Base-by-base conservation (phyloP, 2,329 filamentous ascomycete species). In the Periconia sp. region DNA sequence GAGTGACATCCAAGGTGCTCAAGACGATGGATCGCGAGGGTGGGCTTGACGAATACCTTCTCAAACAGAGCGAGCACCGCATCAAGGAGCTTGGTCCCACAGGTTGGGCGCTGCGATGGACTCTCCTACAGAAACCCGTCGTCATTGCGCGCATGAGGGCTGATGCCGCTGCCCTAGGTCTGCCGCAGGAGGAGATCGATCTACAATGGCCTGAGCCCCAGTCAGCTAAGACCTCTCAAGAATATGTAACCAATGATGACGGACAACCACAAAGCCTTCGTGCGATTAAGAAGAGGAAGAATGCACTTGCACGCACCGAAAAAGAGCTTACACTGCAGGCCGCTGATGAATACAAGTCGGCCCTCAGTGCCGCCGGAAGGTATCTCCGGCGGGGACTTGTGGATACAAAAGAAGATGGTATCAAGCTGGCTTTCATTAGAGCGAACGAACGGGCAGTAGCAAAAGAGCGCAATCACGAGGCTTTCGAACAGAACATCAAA, bases 101-200 rank as follows among this genome's bases (percentile, higher is more conserved):
- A 54, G 94, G 94, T 5, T 99, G 94, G 94, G 83, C 86, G 58
- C 74, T 99, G 62, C 79, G 94, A 53, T 96, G 91, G 88, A 82
- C 88, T 50, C 77, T 99, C 48, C 90, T 96, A 86, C 89, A 92
- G 74, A 91, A 85, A 4, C 74, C 78, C 1, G 73, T 74, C 15
- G 80, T 95, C 36, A 83, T 85, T 67, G 79, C 80, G 54, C 77
- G 81, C 53, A 88, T 91, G 63, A 79, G 80, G 29, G 67, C 73
- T 36, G 79, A 96, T 74, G 78, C 90, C 48, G 73, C 76, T 44
- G 74, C 74, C 15, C 68, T 94, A 36, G 88, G 89, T 0, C 63
- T 96, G 45, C 78, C 80, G 4, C 74, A 78, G 34, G 57, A 59
- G 9, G 56, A 54, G 6, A 65, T 69, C 33, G 60, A 66, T 39